Base-by-base conservation (phyloP, 192 early-diverging fungal species). In the Rhizophagus clarus region DNA sequence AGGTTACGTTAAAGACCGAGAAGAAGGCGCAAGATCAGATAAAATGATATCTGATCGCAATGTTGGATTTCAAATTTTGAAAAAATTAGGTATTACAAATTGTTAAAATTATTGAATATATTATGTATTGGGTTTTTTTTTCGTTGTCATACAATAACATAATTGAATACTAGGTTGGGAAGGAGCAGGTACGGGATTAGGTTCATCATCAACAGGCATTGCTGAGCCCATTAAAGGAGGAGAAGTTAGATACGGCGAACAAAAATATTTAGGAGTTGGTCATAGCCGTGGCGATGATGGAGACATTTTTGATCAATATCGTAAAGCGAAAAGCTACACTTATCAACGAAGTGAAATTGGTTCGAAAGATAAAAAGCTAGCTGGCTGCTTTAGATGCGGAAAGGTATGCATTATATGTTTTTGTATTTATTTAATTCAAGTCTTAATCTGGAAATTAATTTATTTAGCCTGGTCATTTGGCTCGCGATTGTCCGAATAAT, bases 41-140 rank as follows among this genome's bases (percentile, higher is more conserved):
- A 79, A 69, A 69, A 79, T 79, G 77, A 79, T 79, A 79, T 79
- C 77, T 68, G 77, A 79, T 34, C 63, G 47, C 6, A 79, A 79
- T 70, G 77, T 79, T 29, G 77, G 77, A 22, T 79, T 79, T 29
- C 77, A 79, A 56, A 79, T 79, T 37, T 32, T 79, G n/a, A 79
- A 79, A 26, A 79, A 79, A 79, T 32, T 79, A 32, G 77, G 77
- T 79, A 64, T 45, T 26, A 12, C 3, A 45, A 24, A 20, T 69
- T 49, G 28, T 26, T 24, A n/a, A n/a, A n/a, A 28, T 74, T 74
- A n/a, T 45, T 51, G 3, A 49, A 0, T 31, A 47, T 40, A 29
- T 22, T 31, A 3, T 37, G 20, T 24, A 26, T 28, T 74, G n/a
- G 1, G 73, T 26, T 63, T 10, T 61, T n/a, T 77, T 64, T 17